These are phyloP conservation scores for Crithidia sp. DNA, from an alignment of 208 protist genomes.

Conservation along the genomic window DNA sequence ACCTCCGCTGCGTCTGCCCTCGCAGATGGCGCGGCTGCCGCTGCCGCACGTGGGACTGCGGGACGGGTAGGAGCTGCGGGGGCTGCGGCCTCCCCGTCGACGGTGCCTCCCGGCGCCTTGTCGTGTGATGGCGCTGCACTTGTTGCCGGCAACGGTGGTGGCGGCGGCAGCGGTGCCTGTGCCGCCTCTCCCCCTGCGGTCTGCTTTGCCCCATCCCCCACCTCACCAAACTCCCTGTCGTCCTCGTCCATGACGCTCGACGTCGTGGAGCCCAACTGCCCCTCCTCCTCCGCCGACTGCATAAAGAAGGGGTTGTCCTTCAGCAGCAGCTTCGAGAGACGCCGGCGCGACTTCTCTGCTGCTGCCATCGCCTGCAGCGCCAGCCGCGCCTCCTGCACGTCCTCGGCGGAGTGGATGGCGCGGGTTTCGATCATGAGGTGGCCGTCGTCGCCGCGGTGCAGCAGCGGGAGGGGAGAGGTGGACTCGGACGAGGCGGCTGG, in stretches of 20 bases:
- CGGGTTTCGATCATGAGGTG: constrained; percentile 32
- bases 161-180: not conserved
- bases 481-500: constrained; percentile 2
- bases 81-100: not conserved
- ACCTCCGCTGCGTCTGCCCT: not conserved
- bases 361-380: constrained; percentile 47
- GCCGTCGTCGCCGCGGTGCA: constrained; percentile 39
- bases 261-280: constrained; percentile 14
- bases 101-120: not conserved
- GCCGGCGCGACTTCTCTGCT: constrained; percentile 39
- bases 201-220: not conserved
- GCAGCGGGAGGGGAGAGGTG: constrained; percentile 19
- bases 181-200: not conserved
- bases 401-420: constrained; percentile 46
- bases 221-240: constrained; percentile 1
- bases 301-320: constrained; percentile 30
- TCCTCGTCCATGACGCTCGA: constrained; percentile 1
- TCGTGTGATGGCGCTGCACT: too few species aligned
- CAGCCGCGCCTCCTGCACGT: constrained; percentile 46
- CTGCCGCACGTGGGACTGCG: too few species aligned
- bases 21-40: not conserved
- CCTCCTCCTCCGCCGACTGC: constrained; percentile 33
- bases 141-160: not conserved
- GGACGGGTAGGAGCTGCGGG: not conserved
- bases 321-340: constrained; percentile 28